Evolutionary conservation across 768 basidiomycete species (phyloP).

Genomic region (Lentinula edodes): DNA sequence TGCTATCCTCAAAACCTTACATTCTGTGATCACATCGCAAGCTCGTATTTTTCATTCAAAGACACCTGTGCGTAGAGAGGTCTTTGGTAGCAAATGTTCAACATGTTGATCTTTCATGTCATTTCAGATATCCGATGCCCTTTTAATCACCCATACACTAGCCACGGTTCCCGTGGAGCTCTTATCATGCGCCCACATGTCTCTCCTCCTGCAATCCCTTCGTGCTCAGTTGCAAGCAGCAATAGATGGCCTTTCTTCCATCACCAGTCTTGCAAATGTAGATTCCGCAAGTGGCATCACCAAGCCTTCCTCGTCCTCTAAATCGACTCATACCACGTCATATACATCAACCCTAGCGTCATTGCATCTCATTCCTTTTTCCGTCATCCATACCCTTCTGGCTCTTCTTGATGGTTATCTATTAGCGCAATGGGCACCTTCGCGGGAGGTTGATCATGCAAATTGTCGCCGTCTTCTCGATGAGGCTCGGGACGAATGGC

Average conservation of each 20-base stretch:
- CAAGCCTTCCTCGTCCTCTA: neutral
- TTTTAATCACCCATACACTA: slow-evolving; percentile 31
- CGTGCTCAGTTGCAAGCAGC: slow-evolving; percentile 24
- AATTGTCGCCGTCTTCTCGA: slow-evolving; percentile 19
- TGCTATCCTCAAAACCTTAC: slow-evolving; percentile 31
- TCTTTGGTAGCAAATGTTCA: neutral
- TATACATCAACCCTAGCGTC: neutral
- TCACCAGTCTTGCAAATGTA: neutral
- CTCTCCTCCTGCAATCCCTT: slow-evolving; percentile 25
- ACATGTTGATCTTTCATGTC: slow-evolving; percentile 18
- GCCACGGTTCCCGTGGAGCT: slow-evolving; percentile 29
- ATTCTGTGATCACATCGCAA: slow-evolving; percentile 27
- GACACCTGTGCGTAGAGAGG: slow-evolving; percentile 24
- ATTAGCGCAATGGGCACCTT: slow-evolving; percentile 46
- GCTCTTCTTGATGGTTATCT: slow-evolving; percentile 59
- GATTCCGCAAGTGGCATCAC: slow-evolving; percentile 14
- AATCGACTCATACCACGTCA: neutral
- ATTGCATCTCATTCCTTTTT: slow-evolving; percentile 15
- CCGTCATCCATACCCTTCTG: slow-evolving; percentile 50
- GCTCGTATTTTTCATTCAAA: slow-evolving; percentile 28
- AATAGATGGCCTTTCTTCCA: slow-evolving; percentile 13
- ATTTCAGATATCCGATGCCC: slow-evolving; percentile 30
- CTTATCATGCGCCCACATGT: slow-evolving; percentile 19
- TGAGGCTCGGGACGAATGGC: slow-evolving; percentile 34
- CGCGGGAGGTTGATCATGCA: slow-evolving; percentile 15